These are phyloP conservation scores for Pachysandra terminalis DNA, from an alignment of 164 flowering plant genomes.

Conservation along the genomic window DNA sequence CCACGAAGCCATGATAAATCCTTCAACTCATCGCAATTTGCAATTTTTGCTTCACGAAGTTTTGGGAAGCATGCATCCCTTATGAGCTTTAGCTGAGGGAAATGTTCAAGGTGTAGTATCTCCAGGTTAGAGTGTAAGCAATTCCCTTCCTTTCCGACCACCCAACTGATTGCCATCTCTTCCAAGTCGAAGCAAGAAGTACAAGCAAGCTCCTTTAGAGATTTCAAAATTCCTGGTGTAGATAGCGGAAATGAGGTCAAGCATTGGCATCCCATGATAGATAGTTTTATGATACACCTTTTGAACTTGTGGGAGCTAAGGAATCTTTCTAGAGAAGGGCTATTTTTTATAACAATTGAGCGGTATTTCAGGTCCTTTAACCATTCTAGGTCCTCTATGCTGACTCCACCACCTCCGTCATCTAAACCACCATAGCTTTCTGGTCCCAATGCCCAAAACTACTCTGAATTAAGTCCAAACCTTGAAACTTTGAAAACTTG, in stretches of 20 bases:
- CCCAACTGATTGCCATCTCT: too few relatives aligned
- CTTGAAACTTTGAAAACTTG: too few relatives aligned
- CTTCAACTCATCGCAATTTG: too few relatives aligned
- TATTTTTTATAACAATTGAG: not conserved
- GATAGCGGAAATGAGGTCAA: not conserved
- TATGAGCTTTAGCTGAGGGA: too few relatives aligned
- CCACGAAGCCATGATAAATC: too few relatives aligned
- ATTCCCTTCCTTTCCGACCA: not conserved
- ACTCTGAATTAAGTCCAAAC: too few relatives aligned
- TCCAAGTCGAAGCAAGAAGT: not conserved
- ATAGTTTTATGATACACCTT: not conserved
- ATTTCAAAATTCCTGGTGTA: not conserved
- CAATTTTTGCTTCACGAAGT: not conserved
- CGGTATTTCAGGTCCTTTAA: constrained; percentile 8
- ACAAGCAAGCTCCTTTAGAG: not conserved
- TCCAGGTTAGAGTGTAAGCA: not conserved
- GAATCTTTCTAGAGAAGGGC: not conserved
- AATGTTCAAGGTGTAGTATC: not conserved
- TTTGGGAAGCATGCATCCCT: constrained; percentile 6
- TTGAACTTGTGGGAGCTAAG: not conserved
- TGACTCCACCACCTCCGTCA: too few relatives aligned
- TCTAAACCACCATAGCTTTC: not conserved
- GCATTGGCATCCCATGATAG: too few relatives aligned
- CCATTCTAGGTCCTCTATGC: constrained; percentile 6
- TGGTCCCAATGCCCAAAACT: not conserved